phyloP scores from a whole-genome alignment of 192 early-diverging fungal genomes.

The Coemansia sp. region DNA sequence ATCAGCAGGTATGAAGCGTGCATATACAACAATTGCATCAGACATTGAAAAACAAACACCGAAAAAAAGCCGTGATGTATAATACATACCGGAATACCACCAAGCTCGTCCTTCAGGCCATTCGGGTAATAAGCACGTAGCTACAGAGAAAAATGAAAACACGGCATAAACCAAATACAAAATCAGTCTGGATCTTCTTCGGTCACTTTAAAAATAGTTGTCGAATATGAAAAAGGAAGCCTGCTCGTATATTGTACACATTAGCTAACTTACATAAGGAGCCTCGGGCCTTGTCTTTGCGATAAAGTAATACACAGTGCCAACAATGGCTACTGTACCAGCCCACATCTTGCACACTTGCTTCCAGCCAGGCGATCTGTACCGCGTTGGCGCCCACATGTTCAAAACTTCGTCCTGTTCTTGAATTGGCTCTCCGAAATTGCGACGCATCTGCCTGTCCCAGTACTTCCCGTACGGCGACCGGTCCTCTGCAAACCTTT shows the following conservation, averaged over 20 bases:
- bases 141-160: conserved; percentile 8
- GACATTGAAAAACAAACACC: too few relatives aligned
- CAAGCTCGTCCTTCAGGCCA: conserved; percentile 68
- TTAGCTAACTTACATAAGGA: conserved; percentile 61
- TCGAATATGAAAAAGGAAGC: too few relatives aligned
- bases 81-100: conserved; percentile 44
- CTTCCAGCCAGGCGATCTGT: conserved; percentile 57
- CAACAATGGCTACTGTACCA: conserved; percentile 56
- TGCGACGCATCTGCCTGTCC: conserved; percentile 73
- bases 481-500: conserved; percentile 61
- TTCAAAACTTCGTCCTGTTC: conserved; percentile 72
- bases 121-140: conserved; percentile 65
- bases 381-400: conserved; percentile 69
- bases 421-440: conserved; percentile 70
- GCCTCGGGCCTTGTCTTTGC: conserved; percentile 56
- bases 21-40: background rate
- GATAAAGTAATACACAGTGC: conserved; percentile 57
- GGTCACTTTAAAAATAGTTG: too few relatives aligned
- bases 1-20: background rate
- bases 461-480: conserved; percentile 63
- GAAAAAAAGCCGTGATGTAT: too few relatives aligned
- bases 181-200: background rate
- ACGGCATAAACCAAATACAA: background rate
- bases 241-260: too few relatives aligned
- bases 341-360: conserved; percentile 58